Evolutionary conservation across 805 yeast genomes (phyloP).

Genomic region (Metschnikowia arizonensis): DNA sequence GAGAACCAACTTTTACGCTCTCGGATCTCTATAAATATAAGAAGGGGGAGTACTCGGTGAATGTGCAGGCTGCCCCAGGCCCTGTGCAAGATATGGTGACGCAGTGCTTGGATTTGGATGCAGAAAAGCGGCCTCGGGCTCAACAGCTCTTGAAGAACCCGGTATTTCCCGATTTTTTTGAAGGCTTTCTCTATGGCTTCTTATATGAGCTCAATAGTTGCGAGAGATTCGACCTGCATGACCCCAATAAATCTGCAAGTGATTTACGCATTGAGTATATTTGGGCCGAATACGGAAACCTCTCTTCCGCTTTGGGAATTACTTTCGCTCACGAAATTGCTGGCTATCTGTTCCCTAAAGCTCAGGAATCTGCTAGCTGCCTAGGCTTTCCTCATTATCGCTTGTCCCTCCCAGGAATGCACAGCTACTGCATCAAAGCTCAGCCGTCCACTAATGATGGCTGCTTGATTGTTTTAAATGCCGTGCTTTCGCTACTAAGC

Average conservation of each 20-base stretch:
- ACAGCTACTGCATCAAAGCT: conserved; percentile 39
- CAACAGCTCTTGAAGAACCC: conserved; percentile 46
- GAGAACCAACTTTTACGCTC: conserved; percentile 78
- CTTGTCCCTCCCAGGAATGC: conserved; percentile 51
- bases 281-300: conserved; percentile 53
- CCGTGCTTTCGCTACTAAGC: conserved; percentile 57
- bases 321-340: no score
- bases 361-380: no score
- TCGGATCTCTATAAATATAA: conserved; percentile 84
- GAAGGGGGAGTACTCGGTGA: conserved; percentile 62
- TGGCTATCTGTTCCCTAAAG: no score
- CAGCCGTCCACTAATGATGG: conserved; percentile 13
- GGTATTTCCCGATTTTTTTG: conserved; percentile 66
- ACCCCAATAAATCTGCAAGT: conserved; percentile 26
- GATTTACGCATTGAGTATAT: conserved; percentile 56
- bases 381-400: conserved; percentile 32
- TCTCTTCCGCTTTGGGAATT: conserved; percentile 24
- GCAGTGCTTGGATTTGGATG: conserved; percentile 63
- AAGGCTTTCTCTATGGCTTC: conserved; percentile 66
- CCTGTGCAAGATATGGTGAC: conserved; percentile 50
- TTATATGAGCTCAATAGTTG: conserved; percentile 35
- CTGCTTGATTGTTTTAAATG: conserved; percentile 48
- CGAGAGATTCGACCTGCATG: conserved; percentile 14
- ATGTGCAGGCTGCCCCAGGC: conserved; percentile 53
- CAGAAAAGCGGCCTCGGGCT: conserved; percentile 56